These are phyloP conservation scores for Leucoagaricus sp. DNA, from an alignment of 1,284 basidiomycete species.

Conservation along the genomic window DNA sequence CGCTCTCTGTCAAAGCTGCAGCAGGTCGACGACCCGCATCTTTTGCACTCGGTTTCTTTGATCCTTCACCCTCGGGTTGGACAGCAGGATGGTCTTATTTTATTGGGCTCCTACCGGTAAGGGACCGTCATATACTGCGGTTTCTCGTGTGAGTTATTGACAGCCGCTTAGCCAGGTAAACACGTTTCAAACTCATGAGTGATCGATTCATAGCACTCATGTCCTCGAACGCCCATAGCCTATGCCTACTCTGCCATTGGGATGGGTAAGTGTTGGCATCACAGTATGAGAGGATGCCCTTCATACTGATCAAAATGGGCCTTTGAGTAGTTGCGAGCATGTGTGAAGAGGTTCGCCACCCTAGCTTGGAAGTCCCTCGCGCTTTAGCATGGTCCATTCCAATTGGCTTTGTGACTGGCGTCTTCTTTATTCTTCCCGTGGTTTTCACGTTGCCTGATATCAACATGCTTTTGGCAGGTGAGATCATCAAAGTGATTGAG, in stretches of 20 bases:
- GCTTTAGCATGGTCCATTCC: slow-evolving; percentile 65
- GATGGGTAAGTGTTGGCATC: slow-evolving; percentile 41
- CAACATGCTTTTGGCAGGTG: slow-evolving; percentile 50
- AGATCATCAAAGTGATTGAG: neutral
- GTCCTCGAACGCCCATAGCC: slow-evolving; percentile 28
- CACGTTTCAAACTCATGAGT: neutral
- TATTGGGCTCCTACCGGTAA: slow-evolving; percentile 53
- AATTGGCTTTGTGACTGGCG: slow-evolving; percentile 57
- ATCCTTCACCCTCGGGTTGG: slow-evolving; percentile 55
- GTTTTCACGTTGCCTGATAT: slow-evolving; percentile 69
- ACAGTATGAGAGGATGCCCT: neutral
- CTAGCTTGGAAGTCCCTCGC: slow-evolving; percentile 54
- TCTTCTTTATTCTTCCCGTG: slow-evolving; percentile 70
- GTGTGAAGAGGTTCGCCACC: slow-evolving; percentile 67
- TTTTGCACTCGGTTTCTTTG: slow-evolving; percentile 50
- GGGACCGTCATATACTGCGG: slow-evolving; percentile 14
- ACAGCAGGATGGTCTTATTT: slow-evolving; percentile 60
- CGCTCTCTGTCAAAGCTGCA: slow-evolving; percentile 49
- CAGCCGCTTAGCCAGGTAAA: slow-evolving; percentile 4
- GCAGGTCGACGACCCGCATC: slow-evolving; percentile 46
- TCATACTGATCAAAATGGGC: neutral
- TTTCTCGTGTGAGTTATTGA: neutral
- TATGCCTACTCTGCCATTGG: slow-evolving; percentile 55
- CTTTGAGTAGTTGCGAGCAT: slow-evolving; percentile 48
- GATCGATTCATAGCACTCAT: neutral